phyloP scores from a whole-genome alignment of 169 alveolate genomes.

The Cryptosporidium bovis region DNA sequence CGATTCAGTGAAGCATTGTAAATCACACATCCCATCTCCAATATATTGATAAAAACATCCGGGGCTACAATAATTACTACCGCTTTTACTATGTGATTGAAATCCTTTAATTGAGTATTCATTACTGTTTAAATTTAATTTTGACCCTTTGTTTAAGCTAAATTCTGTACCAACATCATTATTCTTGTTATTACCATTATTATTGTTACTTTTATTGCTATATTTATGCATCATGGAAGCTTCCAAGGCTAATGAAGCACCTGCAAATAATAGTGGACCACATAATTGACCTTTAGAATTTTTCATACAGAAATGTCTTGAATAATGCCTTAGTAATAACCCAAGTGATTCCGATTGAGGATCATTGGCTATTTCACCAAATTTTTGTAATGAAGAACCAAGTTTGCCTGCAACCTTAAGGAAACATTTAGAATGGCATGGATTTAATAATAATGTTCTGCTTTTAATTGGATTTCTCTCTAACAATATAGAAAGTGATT shows the following conservation, averaged over 20 bases:
- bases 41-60: slow-evolving; percentile 72
- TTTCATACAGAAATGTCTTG: slow-evolving; percentile 77
- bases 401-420: slow-evolving; percentile 77
- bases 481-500: slow-evolving; percentile 77
- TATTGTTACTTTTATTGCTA: slow-evolving; percentile 10
- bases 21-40: slow-evolving; percentile 83
- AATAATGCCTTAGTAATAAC: slow-evolving; percentile 78
- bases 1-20: slow-evolving; percentile 77
- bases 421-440: slow-evolving; percentile 80
- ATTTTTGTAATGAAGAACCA: slow-evolving; percentile 78
- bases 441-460: slow-evolving; percentile 76
- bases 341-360: slow-evolving; percentile 79
- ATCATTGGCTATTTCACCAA: slow-evolving; percentile 76
- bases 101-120: slow-evolving; percentile 1
- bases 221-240: slow-evolving; percentile 32
- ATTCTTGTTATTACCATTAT: slow-evolving; percentile 44
- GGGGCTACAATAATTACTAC: slow-evolving; percentile 31
- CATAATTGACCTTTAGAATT: slow-evolving; percentile 77
- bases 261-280: slow-evolving; percentile 78
- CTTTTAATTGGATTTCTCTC: slow-evolving; percentile 78
- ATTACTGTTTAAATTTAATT: background rate
- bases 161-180: background rate
- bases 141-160: background rate
- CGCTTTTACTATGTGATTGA: slow-evolving; percentile 6
- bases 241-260: slow-evolving; percentile 51